phyloP scores from a whole-genome alignment of 1,284 basidiomycete species.

The Malassezia arunalokei region DNA sequence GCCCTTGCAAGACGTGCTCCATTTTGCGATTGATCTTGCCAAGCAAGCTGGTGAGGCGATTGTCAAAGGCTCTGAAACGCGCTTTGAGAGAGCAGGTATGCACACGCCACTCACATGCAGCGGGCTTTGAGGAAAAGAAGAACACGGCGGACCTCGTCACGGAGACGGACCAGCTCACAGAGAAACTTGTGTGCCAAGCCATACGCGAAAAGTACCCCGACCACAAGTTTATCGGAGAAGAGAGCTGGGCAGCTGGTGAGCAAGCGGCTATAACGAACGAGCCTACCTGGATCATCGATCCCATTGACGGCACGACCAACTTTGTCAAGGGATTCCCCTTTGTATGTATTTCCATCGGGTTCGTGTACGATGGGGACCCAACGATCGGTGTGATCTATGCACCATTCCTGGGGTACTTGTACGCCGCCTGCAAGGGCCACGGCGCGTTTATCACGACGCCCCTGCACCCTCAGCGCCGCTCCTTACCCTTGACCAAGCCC shows the following conservation, averaged over 20 bases:
- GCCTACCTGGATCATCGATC: slow-evolving; percentile 84
- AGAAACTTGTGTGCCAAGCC: slow-evolving; percentile 65
- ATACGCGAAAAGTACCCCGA: slow-evolving; percentile 60
- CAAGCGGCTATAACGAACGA: slow-evolving; percentile 64
- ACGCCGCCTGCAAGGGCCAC: slow-evolving; percentile 64
- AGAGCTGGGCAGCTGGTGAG: slow-evolving; percentile 64
- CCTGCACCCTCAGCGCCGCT: slow-evolving; percentile 48
- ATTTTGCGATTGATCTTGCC: slow-evolving; percentile 63
- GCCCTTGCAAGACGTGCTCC: slow-evolving; percentile 48
- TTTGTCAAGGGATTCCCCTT: slow-evolving; percentile 69
- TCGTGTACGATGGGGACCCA: slow-evolving; percentile 68
- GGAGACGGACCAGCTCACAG: slow-evolving; percentile 84
- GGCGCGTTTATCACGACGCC: slow-evolving; percentile 60
- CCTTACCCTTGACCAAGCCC: slow-evolving; percentile 57
- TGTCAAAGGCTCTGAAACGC: slow-evolving; percentile 47
- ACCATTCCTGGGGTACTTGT: slow-evolving; percentile 68
- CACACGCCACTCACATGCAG: background rate
- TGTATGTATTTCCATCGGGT: slow-evolving; percentile 77
- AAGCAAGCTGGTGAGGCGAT: slow-evolving; percentile 50
- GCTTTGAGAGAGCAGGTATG: slow-evolving; percentile 29
- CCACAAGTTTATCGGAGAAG: slow-evolving; percentile 60
- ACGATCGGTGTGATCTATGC: slow-evolving; percentile 60
- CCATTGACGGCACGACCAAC: slow-evolving; percentile 80
- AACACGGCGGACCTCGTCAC: slow-evolving; percentile 60
- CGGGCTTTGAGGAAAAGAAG: slow-evolving; percentile 33